Evolutionary conservation across 129 eudicot species (phyloP).

Genomic region (Ambrosia artemisiifolia): DNA sequence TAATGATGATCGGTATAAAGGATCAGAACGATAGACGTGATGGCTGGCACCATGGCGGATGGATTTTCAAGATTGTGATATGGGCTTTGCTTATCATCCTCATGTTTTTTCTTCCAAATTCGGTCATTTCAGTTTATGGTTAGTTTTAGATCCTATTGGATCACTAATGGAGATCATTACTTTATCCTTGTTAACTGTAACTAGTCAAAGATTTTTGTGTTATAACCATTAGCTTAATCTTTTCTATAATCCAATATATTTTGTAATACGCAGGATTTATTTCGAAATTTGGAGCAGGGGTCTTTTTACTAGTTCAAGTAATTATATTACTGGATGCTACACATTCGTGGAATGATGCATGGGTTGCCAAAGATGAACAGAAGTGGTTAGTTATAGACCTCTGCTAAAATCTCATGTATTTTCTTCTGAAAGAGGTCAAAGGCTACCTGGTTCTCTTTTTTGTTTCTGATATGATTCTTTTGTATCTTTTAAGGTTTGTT

Average conservation of each 20-base stretch:
- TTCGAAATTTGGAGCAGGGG: slow-evolving; percentile 92
- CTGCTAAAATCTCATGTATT: background rate
- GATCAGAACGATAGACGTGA: slow-evolving; percentile 97
- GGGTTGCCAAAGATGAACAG: slow-evolving; percentile 98
- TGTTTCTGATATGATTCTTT: background rate
- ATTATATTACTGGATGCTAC: slow-evolving; percentile 85
- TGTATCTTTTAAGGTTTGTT: slow-evolving; percentile 57
- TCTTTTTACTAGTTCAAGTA: slow-evolving; percentile 87
- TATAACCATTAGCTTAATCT: background rate
- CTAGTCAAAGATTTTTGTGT: slow-evolving; percentile 5
- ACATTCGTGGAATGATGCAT: slow-evolving; percentile 96
- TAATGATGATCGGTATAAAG: slow-evolving; percentile 87
- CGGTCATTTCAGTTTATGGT: slow-evolving; percentile 67
- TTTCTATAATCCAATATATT: background rate
- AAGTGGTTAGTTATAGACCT: slow-evolving; percentile 60
- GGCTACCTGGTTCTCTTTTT: background rate
- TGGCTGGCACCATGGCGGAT: slow-evolving; percentile 96
- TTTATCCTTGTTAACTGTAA: background rate
- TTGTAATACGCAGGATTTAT: slow-evolving; percentile 58
- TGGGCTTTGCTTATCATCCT: slow-evolving; percentile 79
- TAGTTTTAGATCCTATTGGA: slow-evolving; percentile 27
- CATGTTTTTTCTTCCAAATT: slow-evolving; percentile 89
- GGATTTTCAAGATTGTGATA: slow-evolving; percentile 70
- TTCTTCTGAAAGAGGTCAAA: background rate
- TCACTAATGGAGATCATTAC: slow-evolving; percentile 1